Evolutionary conservation across 768 basidiomycete species (phyloP), one percentile per base, ranked within the genome.

Genomic region (Podaxis carcinomalis): DNA sequence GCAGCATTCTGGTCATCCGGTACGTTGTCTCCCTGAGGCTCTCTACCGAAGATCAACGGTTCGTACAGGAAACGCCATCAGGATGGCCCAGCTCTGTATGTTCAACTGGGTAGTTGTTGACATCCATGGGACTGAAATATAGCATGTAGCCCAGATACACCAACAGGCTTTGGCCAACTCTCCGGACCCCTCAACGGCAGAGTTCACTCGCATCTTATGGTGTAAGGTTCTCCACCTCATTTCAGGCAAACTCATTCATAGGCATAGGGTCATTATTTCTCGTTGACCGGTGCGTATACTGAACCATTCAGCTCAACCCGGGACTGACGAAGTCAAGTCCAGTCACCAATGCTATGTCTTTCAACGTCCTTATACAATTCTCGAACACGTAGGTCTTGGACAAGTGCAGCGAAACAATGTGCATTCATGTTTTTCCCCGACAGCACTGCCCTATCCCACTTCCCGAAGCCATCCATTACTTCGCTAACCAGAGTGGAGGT

Each of bases 1-100:
- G 35, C 44, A 14, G 52, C 49, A 47, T 59, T 52, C 23, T 50
- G 39, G 57, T 32, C 25, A 39, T 47, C 36, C 16, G 25, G 49
- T 56, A 25, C 56, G 55, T 19, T 27, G 27, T 11, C 23, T 9
- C 23, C 23, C 25, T 27, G 4, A 9, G 23, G 7, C 47, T 7
- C 16, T 51, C 6, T 5, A 39, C n/a, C 27, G 32, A 23, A 14
- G 32, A 14, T 28, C 27, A 4, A 35, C 27, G 16, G 1, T 25
- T 56, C n/a, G 19, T 5, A 13, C 28, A 67, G 64, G 54, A 10
- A 58, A 49, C 3, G 57, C 66, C n/a, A 65, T 67, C 47, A 55
- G 66, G 23, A 63, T 64, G 64, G 66, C 64, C 10, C 66, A 67
- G 51, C 51, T 51, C 35, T 39, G 65, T 66, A 47, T 36, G 59